Conservation (phyloP, 108 stramenopile species). For the Nitzschia palea region DNA sequence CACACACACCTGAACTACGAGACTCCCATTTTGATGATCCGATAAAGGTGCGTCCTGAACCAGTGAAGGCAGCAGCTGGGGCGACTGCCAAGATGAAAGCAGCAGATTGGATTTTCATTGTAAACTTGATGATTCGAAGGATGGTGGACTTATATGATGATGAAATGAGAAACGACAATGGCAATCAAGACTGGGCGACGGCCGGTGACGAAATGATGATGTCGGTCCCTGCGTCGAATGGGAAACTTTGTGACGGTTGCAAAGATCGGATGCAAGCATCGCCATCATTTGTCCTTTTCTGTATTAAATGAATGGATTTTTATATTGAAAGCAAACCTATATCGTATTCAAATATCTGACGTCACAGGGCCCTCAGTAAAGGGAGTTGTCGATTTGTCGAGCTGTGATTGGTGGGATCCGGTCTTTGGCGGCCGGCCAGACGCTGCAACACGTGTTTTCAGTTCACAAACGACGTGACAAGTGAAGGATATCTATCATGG, state of each 20-base stretch:
- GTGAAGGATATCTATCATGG: too few species aligned
- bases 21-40: not conserved
- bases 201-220: conserved; percentile 4
- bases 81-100: conserved; percentile 21
- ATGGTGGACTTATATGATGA: not conserved
- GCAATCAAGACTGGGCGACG: not conserved
- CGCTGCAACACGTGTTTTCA: too few species aligned
- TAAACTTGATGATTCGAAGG: not conserved
- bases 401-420: not conserved
- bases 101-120: conserved; percentile 43
- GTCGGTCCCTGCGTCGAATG: not conserved
- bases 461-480: too few species aligned
- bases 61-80: conserved; percentile 7
- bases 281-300: not conserved
- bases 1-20: conserved; percentile 24
- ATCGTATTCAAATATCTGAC: conserved; percentile 5
- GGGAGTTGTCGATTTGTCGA: not conserved
- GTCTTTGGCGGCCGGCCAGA: not conserved
- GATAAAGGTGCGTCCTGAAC: not conserved
- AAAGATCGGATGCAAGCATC: conserved; percentile 14
- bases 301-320: not conserved
- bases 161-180: not conserved
- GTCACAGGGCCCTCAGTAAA: conserved; percentile 3
- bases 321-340: not conserved
- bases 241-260: not conserved